Base-by-base conservation (phyloP, 2,329 filamentous ascomycete species). In the Fusarium sulawesiense region DNA sequence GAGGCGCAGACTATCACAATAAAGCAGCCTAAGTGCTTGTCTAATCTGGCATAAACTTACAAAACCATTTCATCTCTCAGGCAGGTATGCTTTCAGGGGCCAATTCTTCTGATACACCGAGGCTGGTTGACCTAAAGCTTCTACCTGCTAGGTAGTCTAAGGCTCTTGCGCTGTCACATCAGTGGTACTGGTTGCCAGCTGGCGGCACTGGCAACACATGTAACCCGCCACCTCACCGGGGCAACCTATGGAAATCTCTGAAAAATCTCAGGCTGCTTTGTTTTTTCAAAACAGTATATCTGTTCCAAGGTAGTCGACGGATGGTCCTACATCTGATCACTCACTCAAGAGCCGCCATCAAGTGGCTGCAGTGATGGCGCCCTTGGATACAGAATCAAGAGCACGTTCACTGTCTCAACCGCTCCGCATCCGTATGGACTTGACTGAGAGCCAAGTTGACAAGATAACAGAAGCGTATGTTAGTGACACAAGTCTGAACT, bases 391-490 rank as follows among this genome's bases (percentile, higher is more conserved):
- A 6, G 78, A 80, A 32, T 65, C 70, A 14, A 75, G 79, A 53
- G 74, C 80, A 41, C 77, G 76, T 20, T 80, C 81, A 3, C 74
- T 76, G 4, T 81, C 83, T 6, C 79, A 82, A 46, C 80, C 80
- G 4, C 76, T 86, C 21, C 80, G 83, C 41, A 80, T 86, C 30
- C 82, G 83, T 25, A 79, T 86, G 70, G 84, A 84, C 64, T 68
- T 86, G 57, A 86, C 83, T 7, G 82, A 85, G 47, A 80, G 79
- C 1, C 83, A 86, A 64, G 81, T 86, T 78, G 81, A 85, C 59
- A 83, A 78, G 62, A 77, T 86, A 45, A 81, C 84, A 6, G 79
- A 83, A 49, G 82, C 80, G 84, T 85, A 78, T 64, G 82, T 54
- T 30, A 32, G 16, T 20, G 14, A 5, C 8, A 5, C 8, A 12